Evolutionary conservation across 139 green algal species (phyloP).

Genomic region (Picochlorum sp.): DNA sequence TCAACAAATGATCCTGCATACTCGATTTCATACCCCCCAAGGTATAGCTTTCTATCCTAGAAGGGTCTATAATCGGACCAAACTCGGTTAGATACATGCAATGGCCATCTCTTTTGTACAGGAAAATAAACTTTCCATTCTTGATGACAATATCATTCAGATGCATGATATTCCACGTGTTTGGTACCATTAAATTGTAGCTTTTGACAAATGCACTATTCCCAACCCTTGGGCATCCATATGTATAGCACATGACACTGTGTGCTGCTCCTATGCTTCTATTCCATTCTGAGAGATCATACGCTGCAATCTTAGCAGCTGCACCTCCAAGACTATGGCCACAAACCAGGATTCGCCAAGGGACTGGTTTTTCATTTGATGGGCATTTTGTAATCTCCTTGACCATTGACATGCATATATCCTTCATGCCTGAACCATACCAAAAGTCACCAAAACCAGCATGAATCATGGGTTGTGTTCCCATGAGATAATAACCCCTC

Average conservation of each 20-base stretch:
- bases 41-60: too few relatives aligned
- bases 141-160: slow-evolving; percentile 1
- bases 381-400: background rate
- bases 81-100: too few relatives aligned
- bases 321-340: slow-evolving; percentile 39
- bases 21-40: too few relatives aligned
- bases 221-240: slow-evolving; percentile 41
- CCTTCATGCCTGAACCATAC: background rate
- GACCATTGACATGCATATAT: background rate
- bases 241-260: slow-evolving; percentile 29
- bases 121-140: too few relatives aligned
- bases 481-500: background rate
- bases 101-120: too few relatives aligned
- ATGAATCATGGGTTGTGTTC: background rate
- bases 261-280: background rate
- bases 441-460: slow-evolving; percentile 18
- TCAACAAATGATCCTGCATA: too few relatives aligned
- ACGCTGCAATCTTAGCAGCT: slow-evolving; percentile 30
- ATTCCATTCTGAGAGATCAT: slow-evolving; percentile 4
- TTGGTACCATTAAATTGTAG: slow-evolving; percentile 33
- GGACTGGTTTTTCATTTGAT: background rate
- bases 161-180: slow-evolving; percentile 52
- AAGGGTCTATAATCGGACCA: too few relatives aligned
- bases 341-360: slow-evolving; percentile 5
- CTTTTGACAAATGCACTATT: slow-evolving; percentile 48